These are phyloP conservation scores for Helotiales sp. DNA, from an alignment of 2,329 filamentous ascomycete species.

Conservation along the genomic window DNA sequence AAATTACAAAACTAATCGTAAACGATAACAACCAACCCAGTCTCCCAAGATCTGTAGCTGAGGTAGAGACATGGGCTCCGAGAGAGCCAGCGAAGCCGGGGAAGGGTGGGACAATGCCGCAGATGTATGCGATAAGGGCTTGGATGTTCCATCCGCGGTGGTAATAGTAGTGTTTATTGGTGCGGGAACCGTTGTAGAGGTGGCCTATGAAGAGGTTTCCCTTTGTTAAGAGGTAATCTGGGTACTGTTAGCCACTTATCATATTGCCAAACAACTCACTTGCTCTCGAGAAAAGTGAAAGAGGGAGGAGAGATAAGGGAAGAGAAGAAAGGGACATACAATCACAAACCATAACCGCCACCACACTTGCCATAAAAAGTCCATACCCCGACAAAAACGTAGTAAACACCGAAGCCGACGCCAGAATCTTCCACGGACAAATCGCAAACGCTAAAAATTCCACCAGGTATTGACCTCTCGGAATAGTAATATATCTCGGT, in stretches of 20 bases:
- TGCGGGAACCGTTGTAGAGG: slow-evolving; percentile 34
- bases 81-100: slow-evolving; percentile 38
- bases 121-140: slow-evolving; percentile 37
- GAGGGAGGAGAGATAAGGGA: too few species aligned
- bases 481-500: slow-evolving; percentile 55
- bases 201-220: slow-evolving; percentile 37
- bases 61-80: slow-evolving; percentile 33
- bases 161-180: slow-evolving; percentile 38
- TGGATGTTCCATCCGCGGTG: slow-evolving; percentile 38
- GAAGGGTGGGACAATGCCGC: slow-evolving; percentile 37
- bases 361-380: slow-evolving; percentile 55
- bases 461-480: slow-evolving; percentile 53
- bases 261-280: too few species aligned
- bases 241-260: slow-evolving; percentile 26
- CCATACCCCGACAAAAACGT: slow-evolving; percentile 67
- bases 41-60: slow-evolving; percentile 36
- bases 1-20: slow-evolving; percentile 34
- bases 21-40: slow-evolving; percentile 40
- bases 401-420: slow-evolving; percentile 55
- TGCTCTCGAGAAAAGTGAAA: too few species aligned
- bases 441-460: slow-evolving; percentile 54
- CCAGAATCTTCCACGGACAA: slow-evolving; percentile 65
- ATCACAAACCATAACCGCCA: slow-evolving; percentile 31
- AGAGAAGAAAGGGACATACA: slow-evolving; percentile 22
- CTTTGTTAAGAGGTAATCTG: slow-evolving; percentile 38